phyloP scores from a whole-genome alignment of 2,329 filamentous ascomycete genomes.

The Colletotrichum coccodes region DNA sequence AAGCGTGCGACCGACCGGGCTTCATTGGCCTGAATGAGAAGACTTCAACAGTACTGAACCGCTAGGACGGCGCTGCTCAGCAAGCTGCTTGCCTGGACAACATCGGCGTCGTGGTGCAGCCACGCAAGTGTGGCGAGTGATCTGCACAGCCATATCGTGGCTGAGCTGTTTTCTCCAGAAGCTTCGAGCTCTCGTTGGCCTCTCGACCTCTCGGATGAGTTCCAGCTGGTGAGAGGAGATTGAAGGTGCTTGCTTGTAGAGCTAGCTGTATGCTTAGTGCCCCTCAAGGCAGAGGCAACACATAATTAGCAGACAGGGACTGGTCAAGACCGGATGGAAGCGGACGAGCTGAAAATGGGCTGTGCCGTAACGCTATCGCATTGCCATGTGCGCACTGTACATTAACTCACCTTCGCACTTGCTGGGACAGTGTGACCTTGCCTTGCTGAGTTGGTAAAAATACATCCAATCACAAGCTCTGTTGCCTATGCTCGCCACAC shows the following conservation, averaged over 20 bases:
- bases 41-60: background rate
- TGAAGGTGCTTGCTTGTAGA: background rate
- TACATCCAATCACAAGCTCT: conserved; percentile 12
- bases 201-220: conserved; percentile 7
- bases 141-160: conserved; percentile 20
- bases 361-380: background rate
- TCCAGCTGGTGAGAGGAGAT: background rate
- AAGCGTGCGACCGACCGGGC: conserved; percentile 9
- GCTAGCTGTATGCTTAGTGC: background rate
- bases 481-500: conserved; percentile 11
- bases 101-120: background rate
- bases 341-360: background rate
- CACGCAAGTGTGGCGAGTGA: conserved; percentile 13
- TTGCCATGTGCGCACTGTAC: background rate
- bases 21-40: background rate
- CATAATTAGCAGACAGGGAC: background rate
- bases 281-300: background rate
- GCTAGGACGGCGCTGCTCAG: background rate
- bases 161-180: conserved; percentile 21
- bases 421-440: background rate
- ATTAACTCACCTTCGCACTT: no score
- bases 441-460: no score
- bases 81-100: background rate
- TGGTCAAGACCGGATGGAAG: background rate
- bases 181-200: background rate